Evolutionary conservation across 768 basidiomycete species (phyloP), one percentile per base, ranked within the genome.

Genomic region (Termitomyces sp.): DNA sequence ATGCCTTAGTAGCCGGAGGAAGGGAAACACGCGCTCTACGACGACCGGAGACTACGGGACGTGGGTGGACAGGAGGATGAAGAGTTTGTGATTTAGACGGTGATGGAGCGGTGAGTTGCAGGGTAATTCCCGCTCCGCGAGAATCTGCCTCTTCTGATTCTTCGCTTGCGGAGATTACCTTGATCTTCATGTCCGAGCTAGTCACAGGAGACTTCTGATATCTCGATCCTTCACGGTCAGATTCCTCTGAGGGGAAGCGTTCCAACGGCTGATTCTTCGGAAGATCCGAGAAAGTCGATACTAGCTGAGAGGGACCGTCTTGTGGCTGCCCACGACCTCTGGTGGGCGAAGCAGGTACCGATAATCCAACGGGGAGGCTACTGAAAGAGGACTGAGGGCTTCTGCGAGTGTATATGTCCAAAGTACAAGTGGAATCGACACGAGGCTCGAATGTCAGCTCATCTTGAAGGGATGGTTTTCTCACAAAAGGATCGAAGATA

Each of bases 391-490:
- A 76, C 42, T 85, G 80, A 2, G 62, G 67, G 57, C 77, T 83
- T 37, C 67, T 70, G 48, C 73, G 73, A 42, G 78, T 76, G 23
- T 76, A 73, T 7, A 68, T 68, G 14, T 81, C 77, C 19, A 77
- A 55, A 51, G 71, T 71, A n/a, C 73, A 72, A 10, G 76, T 72
- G 5, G 75, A 72, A 56, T 81, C 78, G 10, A 79, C 68, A 19
- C 72, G 61, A 17, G 85, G 86, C 56, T 86, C 82, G 59, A 87
- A 86, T 1, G 84, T 82, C 30, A 84, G 59, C 32, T 69, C 74
- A 10, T 75, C 81, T 49, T 86, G 83, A 40, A 67, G 66, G 3
- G 76, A 77, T 46, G 69, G 70, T 40, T 69, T 68, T 58, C 70
- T 72, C 32, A 69, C 65, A 27, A 74, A 62, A 40, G 75, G 74